Evolutionary conservation across 1,139 yeast genomes (phyloP), one percentile per base, ranked within the genome.

Genomic region (Protomyces macrosporus): DNA sequence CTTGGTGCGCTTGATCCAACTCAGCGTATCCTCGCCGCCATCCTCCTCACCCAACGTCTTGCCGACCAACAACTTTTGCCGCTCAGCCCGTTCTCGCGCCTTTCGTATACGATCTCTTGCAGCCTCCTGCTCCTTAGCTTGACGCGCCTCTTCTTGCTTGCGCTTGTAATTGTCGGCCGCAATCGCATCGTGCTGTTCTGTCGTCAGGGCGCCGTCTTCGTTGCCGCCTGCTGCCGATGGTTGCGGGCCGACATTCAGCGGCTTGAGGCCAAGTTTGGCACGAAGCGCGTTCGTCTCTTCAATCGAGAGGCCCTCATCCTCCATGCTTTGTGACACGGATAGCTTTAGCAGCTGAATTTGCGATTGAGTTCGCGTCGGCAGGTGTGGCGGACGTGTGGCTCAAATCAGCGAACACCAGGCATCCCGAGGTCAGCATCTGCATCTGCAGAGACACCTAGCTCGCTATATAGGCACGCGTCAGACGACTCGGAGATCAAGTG

Each of bases 81-180:
- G 63, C 54, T 71, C 72, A 1, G 70, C 71, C 30, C 69, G 67
- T 34, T 71, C 72, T 40, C 68, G 58, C 12, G 67, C 68, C 42
- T 66, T 55, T 50, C 61, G 64, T 30, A 68, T 62, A 30, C 57
- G 59, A 16, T 53, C 53, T 16, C 23, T 9, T 35, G 45, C 55
- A 5, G 35, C 45, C 3, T 39, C 68, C 9, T 57, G 53, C 4
- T 67, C 66, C 34, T 63, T 55, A 35, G 67, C 68, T 45, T 55
- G 58, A 33, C 65, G 65, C 34, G 65, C 66, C 65, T 71, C 73
- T 37, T 66, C 66, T 16, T 67, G 70, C 3, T 68, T 64, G 58
- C 70, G 70, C 45, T 66, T 64, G 74, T 76, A 74, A 68, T 75
- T 75, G 32, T 71, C 68, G 6, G 69, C 61, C n/a, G 75, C 77